phyloP scores from a whole-genome alignment of 73 alveolate genomes.

The Paramecium octaurelia region DNA sequence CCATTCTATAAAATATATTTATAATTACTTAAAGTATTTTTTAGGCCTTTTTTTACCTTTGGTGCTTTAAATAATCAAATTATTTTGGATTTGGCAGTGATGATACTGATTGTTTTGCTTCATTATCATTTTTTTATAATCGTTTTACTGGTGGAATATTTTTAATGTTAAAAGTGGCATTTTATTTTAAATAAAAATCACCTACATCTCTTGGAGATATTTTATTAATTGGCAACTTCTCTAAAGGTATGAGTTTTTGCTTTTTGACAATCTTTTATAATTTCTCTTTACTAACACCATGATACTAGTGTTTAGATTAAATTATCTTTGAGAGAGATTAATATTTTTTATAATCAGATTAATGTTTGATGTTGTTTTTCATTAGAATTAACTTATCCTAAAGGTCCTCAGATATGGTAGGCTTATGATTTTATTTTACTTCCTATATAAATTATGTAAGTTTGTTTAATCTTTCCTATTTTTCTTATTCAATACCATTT shows the following conservation, averaged over 20 bases:
- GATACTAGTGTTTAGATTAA: background rate
- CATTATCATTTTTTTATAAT: background rate
- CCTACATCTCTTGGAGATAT: conserved; percentile 59
- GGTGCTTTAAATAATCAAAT: background rate
- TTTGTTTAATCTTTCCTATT: background rate
- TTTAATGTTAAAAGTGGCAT: conserved; percentile 1
- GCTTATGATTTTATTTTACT: background rate
- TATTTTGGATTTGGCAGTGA: background rate
- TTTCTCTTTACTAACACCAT: background rate
- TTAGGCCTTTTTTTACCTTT: background rate
- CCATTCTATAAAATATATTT: background rate
- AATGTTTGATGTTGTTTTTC: conserved; percentile 10
- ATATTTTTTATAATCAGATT: conserved; percentile 47
- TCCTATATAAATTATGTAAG: background rate
- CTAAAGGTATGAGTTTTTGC: background rate
- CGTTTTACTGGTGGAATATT: background rate
- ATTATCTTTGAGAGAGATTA: background rate
- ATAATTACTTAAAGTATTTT: background rate
- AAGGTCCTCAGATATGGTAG: background rate
- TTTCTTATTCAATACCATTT: background rate
- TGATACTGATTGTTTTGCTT: background rate
- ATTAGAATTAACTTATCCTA: background rate
- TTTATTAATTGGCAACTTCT: background rate
- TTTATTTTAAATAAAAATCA: conserved; percentile 10
- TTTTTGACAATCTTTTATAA: background rate